These are phyloP conservation scores for Xylariaceae sp. DNA, from an alignment of 2,329 filamentous ascomycete genomes.

Conservation along the genomic window DNA sequence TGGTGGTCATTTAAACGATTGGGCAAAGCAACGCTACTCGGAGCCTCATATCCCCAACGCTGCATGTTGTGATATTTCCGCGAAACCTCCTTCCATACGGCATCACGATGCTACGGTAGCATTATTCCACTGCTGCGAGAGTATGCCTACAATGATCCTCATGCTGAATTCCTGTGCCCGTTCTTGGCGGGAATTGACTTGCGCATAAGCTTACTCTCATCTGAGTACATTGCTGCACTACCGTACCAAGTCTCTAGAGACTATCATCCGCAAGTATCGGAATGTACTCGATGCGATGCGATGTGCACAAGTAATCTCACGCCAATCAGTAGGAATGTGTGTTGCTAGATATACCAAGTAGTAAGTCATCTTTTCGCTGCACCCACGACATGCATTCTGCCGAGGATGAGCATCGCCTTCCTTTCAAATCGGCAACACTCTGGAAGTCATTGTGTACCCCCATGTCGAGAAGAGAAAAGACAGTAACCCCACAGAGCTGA, in stretches of 20 bases:
- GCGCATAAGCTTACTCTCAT: background rate
- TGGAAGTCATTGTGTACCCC: background rate
- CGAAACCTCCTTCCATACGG: background rate
- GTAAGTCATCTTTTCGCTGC: background rate
- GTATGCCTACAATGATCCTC: background rate
- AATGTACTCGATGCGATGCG: background rate
- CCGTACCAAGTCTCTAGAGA: too few species aligned
- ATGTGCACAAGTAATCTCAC: background rate
- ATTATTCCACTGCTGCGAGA: background rate
- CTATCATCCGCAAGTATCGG: background rate
- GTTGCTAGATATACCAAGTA: too few species aligned
- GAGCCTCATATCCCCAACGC: background rate
- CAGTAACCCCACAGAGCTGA: background rate
- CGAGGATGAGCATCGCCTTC: background rate
- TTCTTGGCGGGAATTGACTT: background rate
- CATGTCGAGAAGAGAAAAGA: background rate
- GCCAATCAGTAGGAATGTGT: background rate
- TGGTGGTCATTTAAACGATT: background rate
- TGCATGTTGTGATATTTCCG: background rate
- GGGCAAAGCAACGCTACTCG: background rate
- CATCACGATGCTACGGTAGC: background rate
- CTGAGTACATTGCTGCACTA: background rate
- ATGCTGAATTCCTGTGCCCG: background rate
- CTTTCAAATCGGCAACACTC: background rate
- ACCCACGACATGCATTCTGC: background rate